Conservation (phyloP, 768 basidiomycete genomes). For the Floccularia luteovirens region DNA sequence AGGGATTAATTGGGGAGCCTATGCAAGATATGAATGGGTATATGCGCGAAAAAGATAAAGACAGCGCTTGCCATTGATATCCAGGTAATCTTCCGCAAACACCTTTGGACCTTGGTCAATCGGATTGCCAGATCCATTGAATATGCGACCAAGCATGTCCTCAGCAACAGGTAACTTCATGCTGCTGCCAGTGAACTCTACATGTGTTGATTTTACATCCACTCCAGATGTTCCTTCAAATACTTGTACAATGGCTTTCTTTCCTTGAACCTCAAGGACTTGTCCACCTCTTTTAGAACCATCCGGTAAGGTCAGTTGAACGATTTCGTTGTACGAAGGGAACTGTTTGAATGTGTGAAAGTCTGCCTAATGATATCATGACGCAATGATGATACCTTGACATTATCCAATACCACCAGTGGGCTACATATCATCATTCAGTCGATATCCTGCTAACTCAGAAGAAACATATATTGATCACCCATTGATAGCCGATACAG, state of each 20-base stretch:
- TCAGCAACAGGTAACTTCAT: constrained; percentile 99
- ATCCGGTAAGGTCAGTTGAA: constrained; percentile 90
- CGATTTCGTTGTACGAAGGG: constrained; percentile 98
- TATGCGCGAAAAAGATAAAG: constrained; percentile 6
- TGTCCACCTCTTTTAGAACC: constrained; percentile 94
- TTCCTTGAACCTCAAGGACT: constrained; percentile 95
- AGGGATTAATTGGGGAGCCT: constrained; percentile 98
- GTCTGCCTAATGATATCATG: constrained; percentile 4
- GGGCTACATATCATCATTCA: constrained; percentile 61
- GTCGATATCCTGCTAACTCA: constrained; percentile 5
- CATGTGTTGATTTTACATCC: constrained; percentile 95
- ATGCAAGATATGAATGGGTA: constrained; percentile 4
- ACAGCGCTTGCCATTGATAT: constrained; percentile 82
- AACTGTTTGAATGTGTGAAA: constrained; percentile 64
- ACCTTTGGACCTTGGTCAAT: constrained; percentile 99
- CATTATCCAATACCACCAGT: constrained; percentile 94
- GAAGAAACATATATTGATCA: constrained; percentile 20
- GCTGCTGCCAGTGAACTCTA: constrained; percentile 95
- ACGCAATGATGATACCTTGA: constrained; percentile 56
- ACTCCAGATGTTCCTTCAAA: constrained; percentile 98
- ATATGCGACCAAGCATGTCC: constrained; percentile 98
- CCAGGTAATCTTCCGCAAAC: constrained; percentile 98
- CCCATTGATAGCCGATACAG: constrained; percentile 99
- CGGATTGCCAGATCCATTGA: constrained; percentile 97
- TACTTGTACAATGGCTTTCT: constrained; percentile 98